Conservation (phyloP, 1,284 basidiomycete species). For the Vanrija sp. region DNA sequence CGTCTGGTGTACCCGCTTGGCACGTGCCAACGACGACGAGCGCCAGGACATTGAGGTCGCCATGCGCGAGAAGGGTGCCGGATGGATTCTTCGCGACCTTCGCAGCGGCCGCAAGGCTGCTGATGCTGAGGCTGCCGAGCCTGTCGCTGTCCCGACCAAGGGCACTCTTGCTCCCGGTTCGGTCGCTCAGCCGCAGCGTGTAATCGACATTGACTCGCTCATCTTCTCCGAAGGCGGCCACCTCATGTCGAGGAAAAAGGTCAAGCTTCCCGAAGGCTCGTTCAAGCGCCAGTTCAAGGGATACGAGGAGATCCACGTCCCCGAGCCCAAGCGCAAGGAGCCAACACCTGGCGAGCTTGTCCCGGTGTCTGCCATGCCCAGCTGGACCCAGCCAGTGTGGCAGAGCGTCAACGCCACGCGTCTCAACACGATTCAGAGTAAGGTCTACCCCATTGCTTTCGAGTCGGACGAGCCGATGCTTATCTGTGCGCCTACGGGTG, state of each 20-base stretch:
- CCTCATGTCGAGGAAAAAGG: slow-evolving; percentile 97
- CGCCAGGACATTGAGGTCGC: slow-evolving; percentile 92
- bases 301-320: slow-evolving; percentile 97
- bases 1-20: slow-evolving; percentile 97
- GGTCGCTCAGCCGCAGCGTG: slow-evolving; percentile 77
- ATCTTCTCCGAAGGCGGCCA: slow-evolving; percentile 94
- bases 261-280: slow-evolving; percentile 93
- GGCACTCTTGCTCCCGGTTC: slow-evolving; percentile 86
- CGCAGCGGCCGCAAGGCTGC: slow-evolving; percentile 63
- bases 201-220: slow-evolving; percentile 89
- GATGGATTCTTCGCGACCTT: slow-evolving; percentile 90
- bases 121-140: slow-evolving; percentile 52
- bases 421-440: slow-evolving; percentile 92
- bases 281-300: slow-evolving; percentile 97
- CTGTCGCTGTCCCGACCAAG: slow-evolving; percentile 67
- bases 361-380: slow-evolving; percentile 68
- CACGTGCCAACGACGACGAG: slow-evolving; percentile 84
- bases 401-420: slow-evolving; percentile 51
- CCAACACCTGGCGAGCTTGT: slow-evolving; percentile 66
- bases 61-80: slow-evolving; percentile 95
- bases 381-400: slow-evolving; percentile 86
- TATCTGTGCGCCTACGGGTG: slow-evolving; percentile 96
- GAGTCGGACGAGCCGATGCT: slow-evolving; percentile 91
- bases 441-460: slow-evolving; percentile 87
- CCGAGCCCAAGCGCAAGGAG: slow-evolving; percentile 79